Base-by-base conservation (phyloP, 2,329 filamentous ascomycete species). In the Curvularia sp. region DNA sequence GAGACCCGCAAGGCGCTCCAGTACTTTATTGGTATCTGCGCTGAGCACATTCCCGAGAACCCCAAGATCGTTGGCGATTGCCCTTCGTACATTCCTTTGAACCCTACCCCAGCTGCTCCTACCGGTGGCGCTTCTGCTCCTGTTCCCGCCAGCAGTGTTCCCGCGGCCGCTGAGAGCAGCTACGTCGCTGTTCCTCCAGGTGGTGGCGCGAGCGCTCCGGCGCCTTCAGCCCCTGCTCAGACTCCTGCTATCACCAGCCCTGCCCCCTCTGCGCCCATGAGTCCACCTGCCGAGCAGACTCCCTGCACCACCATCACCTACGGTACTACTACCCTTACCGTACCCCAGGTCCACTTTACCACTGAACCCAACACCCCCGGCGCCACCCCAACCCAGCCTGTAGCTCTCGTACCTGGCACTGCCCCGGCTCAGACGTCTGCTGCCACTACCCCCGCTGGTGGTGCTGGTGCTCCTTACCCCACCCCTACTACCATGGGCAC, bases 1-100 rank as follows among this genome's bases (percentile, higher is more conserved):
- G 85, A 91, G 74, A 83, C 94, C 68, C 82, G 86, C 53, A 80
- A 87, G 68, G 91, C 92, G 60, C 84, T 95, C 59, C 85, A 86
- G 70, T 97, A 91, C 86, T 89, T 97, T 83, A 89, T 93, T 78
- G 93, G 93, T 76, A 91, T 98, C 80, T 98, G 94, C 81, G 92
- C 90, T 57, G 80, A 84, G 52, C 89, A 89, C 78, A 84, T 92
- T 34, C 82, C 84, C 15, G 70, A 85, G 74, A 97, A 97, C 85
- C 92, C 93, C n/a, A 91, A 84, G 64, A 91, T 98, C 71, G 86
- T 92, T 73, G 96, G 90, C 49, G 87, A 86, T 63, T 87, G 92
- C 67, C 87, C 90, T 23, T 82, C 83, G 38, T 81, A 87, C 75
- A 86, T 86, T 68, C 74, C 73, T 25, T 65, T 77, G 46, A 71